phyloP scores from a whole-genome alignment of 768 basidiomycete species.

The Coprinellus aureogranulatus region DNA sequence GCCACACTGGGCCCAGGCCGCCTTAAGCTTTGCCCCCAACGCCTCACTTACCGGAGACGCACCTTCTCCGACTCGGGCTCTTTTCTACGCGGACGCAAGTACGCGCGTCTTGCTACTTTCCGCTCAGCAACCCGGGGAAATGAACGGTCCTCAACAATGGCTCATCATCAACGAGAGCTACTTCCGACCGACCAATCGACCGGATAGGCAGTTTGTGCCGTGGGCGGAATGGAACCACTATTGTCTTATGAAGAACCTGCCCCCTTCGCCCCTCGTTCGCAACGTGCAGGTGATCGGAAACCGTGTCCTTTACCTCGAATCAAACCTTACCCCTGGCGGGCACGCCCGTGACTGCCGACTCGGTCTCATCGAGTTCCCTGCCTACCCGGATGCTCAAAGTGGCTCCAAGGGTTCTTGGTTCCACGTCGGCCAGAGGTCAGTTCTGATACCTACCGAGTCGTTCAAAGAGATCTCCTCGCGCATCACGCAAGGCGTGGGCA shows the following conservation, averaged over 20 bases:
- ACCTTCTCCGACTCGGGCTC: constrained; percentile 36
- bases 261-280: constrained; percentile 26
- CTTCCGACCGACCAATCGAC: constrained; percentile 42
- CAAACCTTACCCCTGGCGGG: constrained; percentile 25
- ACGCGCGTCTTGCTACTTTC: constrained; percentile 48
- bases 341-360: constrained; percentile 28
- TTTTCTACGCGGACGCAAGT: constrained; percentile 59
- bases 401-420: constrained; percentile 33
- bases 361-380: constrained; percentile 44
- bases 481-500: constrained; percentile 42
- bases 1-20: constrained; percentile 45
- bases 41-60: constrained; percentile 38
- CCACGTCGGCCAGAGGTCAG: constrained; percentile 37
- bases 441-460: constrained; percentile 41
- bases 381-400: constrained; percentile 32
- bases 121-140: constrained; percentile 38
- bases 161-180: constrained; percentile 55
- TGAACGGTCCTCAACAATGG: constrained; percentile 39
- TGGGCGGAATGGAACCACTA: constrained; percentile 59
- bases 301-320: constrained; percentile 46
- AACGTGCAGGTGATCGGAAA: constrained; percentile 45
- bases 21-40: constrained; percentile 49
- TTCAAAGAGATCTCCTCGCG: constrained; percentile 41
- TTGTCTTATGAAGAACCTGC: constrained; percentile 44
- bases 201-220: constrained; percentile 43